phyloP scores from a whole-genome alignment of 305 asterid species.

The Plantago coronopus region DNA sequence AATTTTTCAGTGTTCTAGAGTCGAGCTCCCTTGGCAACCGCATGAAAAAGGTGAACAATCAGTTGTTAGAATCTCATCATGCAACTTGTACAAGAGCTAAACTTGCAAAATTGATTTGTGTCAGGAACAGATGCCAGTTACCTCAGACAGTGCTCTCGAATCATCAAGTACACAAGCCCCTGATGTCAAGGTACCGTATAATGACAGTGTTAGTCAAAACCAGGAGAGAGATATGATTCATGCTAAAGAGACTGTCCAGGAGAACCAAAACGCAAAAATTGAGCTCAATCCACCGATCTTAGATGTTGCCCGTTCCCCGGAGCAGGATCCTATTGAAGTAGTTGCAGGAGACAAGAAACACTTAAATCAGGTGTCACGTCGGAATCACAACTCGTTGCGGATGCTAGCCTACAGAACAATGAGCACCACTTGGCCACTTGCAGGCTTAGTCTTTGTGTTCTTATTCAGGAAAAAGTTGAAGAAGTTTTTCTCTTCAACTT shows the following conservation, averaged over 20 bases:
- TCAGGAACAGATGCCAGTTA: slow-evolving; percentile 1
- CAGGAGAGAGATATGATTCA: background rate
- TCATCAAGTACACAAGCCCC: background rate
- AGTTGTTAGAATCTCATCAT: background rate
- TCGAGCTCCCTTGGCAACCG: slow-evolving; percentile 53
- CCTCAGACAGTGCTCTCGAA: slow-evolving; percentile 1
- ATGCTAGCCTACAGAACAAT: slow-evolving; percentile 6
- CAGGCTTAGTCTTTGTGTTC: background rate
- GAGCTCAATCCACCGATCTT: background rate
- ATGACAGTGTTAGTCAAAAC: background rate
- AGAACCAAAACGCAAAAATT: background rate
- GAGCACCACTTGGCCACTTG: slow-evolving; percentile 5
- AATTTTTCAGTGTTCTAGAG: slow-evolving; percentile 60
- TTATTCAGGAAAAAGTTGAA: slow-evolving; percentile 5
- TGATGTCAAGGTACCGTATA: background rate
- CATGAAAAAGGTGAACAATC: slow-evolving; percentile 44
- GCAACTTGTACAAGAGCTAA: background rate
- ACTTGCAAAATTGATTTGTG: background rate
- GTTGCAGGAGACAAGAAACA: background rate
- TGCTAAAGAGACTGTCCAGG: too few species aligned
- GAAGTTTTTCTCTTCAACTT: slow-evolving; percentile 6
- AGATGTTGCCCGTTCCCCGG: background rate
- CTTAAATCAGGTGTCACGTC: background rate
- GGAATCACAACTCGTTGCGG: slow-evolving; percentile 7
- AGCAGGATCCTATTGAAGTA: slow-evolving; percentile 2